phyloP scores from a whole-genome alignment of 352 stramenopile species.

The Pythium grandisporangium region DNA sequence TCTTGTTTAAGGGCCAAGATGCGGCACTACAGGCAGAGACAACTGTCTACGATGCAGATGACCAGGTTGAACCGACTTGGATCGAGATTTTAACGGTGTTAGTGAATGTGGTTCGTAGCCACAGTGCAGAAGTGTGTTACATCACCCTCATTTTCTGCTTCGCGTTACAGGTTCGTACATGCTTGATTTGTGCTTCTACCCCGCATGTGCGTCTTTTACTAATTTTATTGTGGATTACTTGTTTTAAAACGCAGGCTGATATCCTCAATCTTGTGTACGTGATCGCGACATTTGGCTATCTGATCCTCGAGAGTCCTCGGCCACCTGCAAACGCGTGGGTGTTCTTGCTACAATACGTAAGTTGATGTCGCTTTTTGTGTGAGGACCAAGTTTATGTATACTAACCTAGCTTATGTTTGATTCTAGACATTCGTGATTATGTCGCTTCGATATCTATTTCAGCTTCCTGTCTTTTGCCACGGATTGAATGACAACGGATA shows the following conservation, averaged over 20 bases:
- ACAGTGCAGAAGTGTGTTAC: constrained; percentile 52
- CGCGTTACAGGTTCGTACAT: constrained; percentile 42
- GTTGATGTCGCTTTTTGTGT: constrained; percentile 16
- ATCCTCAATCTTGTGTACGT: constrained; percentile 77
- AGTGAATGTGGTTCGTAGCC: constrained; percentile 59
- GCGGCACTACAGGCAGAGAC: constrained; percentile 62
- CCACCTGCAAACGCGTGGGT: constrained; percentile 54
- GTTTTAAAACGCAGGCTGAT: constrained; percentile 66
- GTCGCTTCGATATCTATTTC: constrained; percentile 68
- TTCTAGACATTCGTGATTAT: constrained; percentile 27
- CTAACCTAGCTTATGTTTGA: too few relatives aligned
- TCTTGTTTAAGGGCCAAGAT: constrained; percentile 65
- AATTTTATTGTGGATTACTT: too few relatives aligned
- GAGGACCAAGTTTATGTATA: too few relatives aligned
- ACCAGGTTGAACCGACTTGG: constrained; percentile 57
- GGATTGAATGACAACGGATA: constrained; percentile 36
- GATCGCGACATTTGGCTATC: constrained; percentile 50
- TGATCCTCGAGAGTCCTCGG: constrained; percentile 68
- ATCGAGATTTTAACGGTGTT: constrained; percentile 44
- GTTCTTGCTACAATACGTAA: constrained; percentile 74
- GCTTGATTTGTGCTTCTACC: too few relatives aligned
- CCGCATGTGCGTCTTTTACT: too few relatives aligned
- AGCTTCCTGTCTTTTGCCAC: constrained; percentile 79
- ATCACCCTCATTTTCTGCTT: constrained; percentile 60
- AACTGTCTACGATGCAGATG: constrained; percentile 63